Base-by-base conservation (phyloP, 2,329 filamentous ascomycete genomes). In the Graphiopsis chlorocephala region DNA sequence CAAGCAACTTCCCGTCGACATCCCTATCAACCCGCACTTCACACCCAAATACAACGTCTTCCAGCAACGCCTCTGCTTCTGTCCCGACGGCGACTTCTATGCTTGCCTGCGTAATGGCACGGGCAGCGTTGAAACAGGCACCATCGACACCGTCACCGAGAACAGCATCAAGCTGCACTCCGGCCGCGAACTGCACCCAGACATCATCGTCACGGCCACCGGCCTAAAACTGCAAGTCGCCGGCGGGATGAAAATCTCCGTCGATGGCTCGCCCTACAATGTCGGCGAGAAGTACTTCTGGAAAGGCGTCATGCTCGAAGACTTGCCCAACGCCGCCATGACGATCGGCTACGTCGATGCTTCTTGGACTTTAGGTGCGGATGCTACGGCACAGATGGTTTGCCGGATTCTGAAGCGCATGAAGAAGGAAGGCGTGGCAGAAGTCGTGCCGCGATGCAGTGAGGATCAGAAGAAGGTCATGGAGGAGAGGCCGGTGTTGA, bases 61-160 rank as follows among this genome's bases (percentile, higher is more conserved):
- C 82, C 84, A 92, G 63, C 91, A 96, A 75, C 86, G 92, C 0
- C 79, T 95, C 8, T 95, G 92, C 71, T 79, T 92, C 66, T 88
- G 79, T n/a, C 84, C 84, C 0, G 82, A 86, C 63, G 84, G 83
- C 23, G 86, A 88, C 71, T 87, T 87, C 73, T 88, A 85, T 78
- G 73, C 80, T 25, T 77, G 78, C 35, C 77, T 88, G 20, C 79
- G 80, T 17, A 72, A 76, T 1, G 85, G 84, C 33, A 82, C 81
- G 63, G 83, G 82, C 1, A 77, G 80, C 53, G 77, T 88, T n/a
- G 81, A 81, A 23, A 87, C 86, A 3, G 84, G 82, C 64, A 81
- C 77, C 3, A 86, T 88, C 73, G 77, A 82, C 45, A 78, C 73
- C 14, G 80, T 88, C 10, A 83, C 80, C 0, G 70, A 77, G 11